Conservation (phyloP, 2,329 filamentous ascomycete species). For the Hypoxylon sp. region DNA sequence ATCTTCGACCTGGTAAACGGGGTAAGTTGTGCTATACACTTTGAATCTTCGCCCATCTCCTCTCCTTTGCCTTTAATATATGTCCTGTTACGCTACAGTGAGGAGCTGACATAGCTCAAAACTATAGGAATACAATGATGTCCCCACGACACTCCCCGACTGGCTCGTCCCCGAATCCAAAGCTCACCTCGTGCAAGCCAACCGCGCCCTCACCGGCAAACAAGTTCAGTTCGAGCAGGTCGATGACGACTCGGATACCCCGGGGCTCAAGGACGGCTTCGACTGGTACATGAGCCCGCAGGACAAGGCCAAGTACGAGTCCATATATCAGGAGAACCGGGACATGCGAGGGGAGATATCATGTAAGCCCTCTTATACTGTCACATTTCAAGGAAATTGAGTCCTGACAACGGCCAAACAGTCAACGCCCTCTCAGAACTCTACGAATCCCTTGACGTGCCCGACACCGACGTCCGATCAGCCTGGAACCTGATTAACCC, state of each 20-base stretch:
- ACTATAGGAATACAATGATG: conserved; percentile 84
- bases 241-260: conserved; percentile 83
- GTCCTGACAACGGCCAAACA: conserved; percentile 49
- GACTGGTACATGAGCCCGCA: conserved; percentile 98
- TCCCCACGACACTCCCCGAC: conserved; percentile 87
- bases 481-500: conserved; percentile 99
- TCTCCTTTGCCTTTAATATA: neutral
- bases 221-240: conserved; percentile 87
- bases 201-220: conserved; percentile 80
- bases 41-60: conserved; percentile 5
- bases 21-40: conserved; percentile 58
- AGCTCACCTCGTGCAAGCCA: conserved; percentile 88
- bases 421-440: conserved; percentile 84
- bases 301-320: conserved; percentile 95
- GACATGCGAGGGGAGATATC: conserved; percentile 87
- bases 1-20: conserved; percentile 98
- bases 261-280: conserved; percentile 93
- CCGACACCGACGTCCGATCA: conserved; percentile 84
- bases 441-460: conserved; percentile 83
- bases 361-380: conserved; percentile 65
- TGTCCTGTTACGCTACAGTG: neutral
- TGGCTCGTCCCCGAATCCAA: conserved; percentile 98
- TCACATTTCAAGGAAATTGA: neutral
- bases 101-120: conserved; percentile 22
- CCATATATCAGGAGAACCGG: conserved; percentile 94